These are phyloP conservation scores for Beauveria scarabaeidicola DNA, from an alignment of 2,329 filamentous ascomycete genomes.

Conservation along the genomic window DNA sequence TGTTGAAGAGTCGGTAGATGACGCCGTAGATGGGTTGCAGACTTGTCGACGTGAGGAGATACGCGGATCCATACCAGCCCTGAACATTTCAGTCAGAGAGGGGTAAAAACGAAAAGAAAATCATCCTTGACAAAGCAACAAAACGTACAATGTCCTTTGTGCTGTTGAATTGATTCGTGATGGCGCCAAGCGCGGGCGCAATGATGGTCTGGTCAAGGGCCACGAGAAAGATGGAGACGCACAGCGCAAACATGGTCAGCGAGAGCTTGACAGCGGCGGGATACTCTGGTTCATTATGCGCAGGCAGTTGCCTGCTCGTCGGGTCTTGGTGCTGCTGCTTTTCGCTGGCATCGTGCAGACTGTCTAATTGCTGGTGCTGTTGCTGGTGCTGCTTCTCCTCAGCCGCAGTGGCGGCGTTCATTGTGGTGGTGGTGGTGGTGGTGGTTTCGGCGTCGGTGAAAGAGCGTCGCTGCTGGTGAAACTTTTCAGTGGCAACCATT, in stretches of 20 bases:
- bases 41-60: slow-evolving; percentile 40
- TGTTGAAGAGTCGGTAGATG: slow-evolving; percentile 41
- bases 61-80: slow-evolving; percentile 44
- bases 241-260: slow-evolving; percentile 36
- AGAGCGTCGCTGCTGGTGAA: neutral
- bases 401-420: neutral
- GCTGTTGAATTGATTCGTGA: slow-evolving; percentile 36
- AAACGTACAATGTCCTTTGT: slow-evolving; percentile 36
- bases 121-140: neutral
- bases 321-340: slow-evolving; percentile 4
- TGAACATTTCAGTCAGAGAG: slow-evolving; percentile 13
- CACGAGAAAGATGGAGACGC: slow-evolving; percentile 39
- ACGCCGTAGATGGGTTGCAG: slow-evolving; percentile 42
- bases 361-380: neutral
- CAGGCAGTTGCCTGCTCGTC: slow-evolving; percentile 9
- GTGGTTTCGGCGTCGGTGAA: neutral
- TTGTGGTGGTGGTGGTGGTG: slow-evolving; percentile 7
- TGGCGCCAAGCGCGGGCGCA: slow-evolving; percentile 43
- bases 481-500: slow-evolving; percentile 12
- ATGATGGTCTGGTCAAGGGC: slow-evolving; percentile 45
- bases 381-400: neutral
- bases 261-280: slow-evolving; percentile 30
- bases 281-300: slow-evolving; percentile 21
- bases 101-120: slow-evolving; percentile 15
- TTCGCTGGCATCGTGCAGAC: neutral